Percentiles rank a stretch among this genome's conserved stretches.
Conservation (phyloP, 2,329 filamentous ascomycete genomes). For the Xylariaceae sp. region DNA sequence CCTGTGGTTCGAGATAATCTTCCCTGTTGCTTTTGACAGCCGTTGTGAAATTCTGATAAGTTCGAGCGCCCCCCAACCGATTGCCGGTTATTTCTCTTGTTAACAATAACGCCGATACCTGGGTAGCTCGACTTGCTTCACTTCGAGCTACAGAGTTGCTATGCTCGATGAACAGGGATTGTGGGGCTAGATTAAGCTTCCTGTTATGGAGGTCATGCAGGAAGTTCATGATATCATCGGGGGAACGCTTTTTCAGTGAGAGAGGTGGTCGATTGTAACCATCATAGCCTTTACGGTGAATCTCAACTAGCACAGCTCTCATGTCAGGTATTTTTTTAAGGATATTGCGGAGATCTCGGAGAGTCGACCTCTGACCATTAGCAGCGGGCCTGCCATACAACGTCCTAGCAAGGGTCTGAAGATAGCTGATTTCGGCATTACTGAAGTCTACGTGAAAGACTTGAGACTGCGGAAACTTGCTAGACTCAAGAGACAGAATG, state of each 20-base stretch:
- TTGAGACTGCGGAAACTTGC: conserved; percentile 18
- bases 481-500: conserved; percentile 14
- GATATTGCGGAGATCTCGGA: conserved; percentile 38
- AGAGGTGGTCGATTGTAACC: conserved; percentile 28
- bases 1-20: conserved; percentile 56
- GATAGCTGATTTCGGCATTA: conserved; percentile 34
- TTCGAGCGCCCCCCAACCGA: conserved; percentile 48
- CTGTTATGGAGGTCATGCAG: conserved; percentile 43
- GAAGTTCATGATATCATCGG: conserved; percentile 45
- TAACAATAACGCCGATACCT: conserved; percentile 51
- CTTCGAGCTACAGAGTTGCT: conserved; percentile 39
- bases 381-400: conserved; percentile 29
- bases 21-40: conserved; percentile 54
- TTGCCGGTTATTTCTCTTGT: conserved; percentile 57
- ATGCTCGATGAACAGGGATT: conserved; percentile 41
- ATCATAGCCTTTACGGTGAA: conserved; percentile 30
- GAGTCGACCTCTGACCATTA: conserved; percentile 16
- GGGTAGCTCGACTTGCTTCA: conserved; percentile 37
- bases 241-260: conserved; percentile 35
- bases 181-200: conserved; percentile 28
- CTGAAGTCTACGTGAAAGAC: conserved; percentile 41
- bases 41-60: conserved; percentile 52
- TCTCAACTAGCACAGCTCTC: conserved; percentile 22
- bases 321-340: conserved; percentile 34
- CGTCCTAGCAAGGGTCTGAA: conserved; percentile 34